Percentiles rank a stretch among this genome's conserved stretches.
phyloP scores from a whole-genome alignment of 2,329 filamentous ascomycete genomes.

The Paracoccidioides brasiliensis region DNA sequence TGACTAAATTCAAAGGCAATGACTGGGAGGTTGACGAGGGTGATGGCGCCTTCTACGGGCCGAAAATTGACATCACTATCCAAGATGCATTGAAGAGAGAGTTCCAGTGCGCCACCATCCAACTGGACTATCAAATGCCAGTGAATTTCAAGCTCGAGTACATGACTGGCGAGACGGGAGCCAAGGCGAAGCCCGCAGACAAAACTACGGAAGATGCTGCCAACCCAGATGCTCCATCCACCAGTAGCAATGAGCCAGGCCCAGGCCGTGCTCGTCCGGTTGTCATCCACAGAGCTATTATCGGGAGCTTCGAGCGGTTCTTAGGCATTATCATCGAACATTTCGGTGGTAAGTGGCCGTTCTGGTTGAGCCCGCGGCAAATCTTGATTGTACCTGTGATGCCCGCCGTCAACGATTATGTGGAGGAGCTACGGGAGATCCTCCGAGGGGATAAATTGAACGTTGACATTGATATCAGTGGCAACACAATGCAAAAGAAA shows the following conservation, averaged over 20 bases:
- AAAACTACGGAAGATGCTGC: slow-evolving; percentile 37
- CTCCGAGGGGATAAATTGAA: slow-evolving; percentile 34
- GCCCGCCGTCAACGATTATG: slow-evolving; percentile 37
- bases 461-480: slow-evolving; percentile 36
- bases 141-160: slow-evolving; percentile 81
- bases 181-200: slow-evolving; percentile 26
- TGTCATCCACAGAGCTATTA: slow-evolving; percentile 40
- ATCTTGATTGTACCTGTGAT: slow-evolving; percentile 39
- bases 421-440: slow-evolving; percentile 33
- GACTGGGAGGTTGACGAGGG: slow-evolving; percentile 87
- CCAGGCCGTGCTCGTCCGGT: slow-evolving; percentile 37
- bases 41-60: slow-evolving; percentile 95
- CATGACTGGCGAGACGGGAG: slow-evolving; percentile 54
- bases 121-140: slow-evolving; percentile 79
- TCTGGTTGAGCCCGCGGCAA: slow-evolving; percentile 40
- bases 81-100: slow-evolving; percentile 74
- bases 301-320: slow-evolving; percentile 40
- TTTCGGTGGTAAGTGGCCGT: slow-evolving; percentile 41
- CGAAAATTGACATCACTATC: slow-evolving; percentile 96
- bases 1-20: slow-evolving; percentile 62
- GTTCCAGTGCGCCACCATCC: slow-evolving; percentile 85
- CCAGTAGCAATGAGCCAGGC: slow-evolving; percentile 24
- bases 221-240: slow-evolving; percentile 8
- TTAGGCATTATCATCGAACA: slow-evolving; percentile 39
- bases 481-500: slow-evolving; percentile 41